These are phyloP conservation scores for Sechiopsis laciniata DNA, from an alignment of 306 rosid genomes.

Conservation along the genomic window DNA sequence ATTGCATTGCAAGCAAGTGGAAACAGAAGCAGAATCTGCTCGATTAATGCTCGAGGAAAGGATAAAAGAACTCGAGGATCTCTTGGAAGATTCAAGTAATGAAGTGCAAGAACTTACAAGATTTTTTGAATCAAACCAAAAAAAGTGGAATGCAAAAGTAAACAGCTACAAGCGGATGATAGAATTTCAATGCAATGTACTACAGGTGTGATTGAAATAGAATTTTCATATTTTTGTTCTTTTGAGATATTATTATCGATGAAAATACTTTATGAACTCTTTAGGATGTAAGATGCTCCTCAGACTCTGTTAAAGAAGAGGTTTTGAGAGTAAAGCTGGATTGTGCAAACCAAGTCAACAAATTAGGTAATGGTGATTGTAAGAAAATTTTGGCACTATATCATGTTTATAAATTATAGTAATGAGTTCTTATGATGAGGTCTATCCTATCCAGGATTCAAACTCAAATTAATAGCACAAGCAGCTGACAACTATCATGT, in stretches of 20 bases:
- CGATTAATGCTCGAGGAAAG: constrained; percentile 38
- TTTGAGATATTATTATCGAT: constrained; percentile 13
- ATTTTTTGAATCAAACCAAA: constrained; percentile 34
- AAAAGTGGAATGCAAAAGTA: constrained; percentile 52
- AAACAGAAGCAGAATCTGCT: constrained; percentile 32
- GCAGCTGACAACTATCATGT: no score
- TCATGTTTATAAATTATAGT: background rate
- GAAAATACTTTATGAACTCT: constrained; percentile 20
- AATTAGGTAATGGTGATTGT: constrained; percentile 43
- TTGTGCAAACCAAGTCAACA: constrained; percentile 49
- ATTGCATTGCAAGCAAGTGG: constrained; percentile 6
- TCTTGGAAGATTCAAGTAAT: constrained; percentile 41
- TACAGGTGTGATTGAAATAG: constrained; percentile 43
- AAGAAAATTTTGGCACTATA: background rate
- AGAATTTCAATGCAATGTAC: constrained; percentile 46
- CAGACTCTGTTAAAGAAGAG: constrained; percentile 60
- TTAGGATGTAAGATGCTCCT: constrained; percentile 54
- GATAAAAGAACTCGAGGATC: constrained; percentile 46
- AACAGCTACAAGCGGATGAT: constrained; percentile 30
- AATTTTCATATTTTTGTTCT: background rate
- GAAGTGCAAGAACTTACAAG: constrained; percentile 44
- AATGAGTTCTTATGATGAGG: no score
- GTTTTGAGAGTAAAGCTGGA: constrained; percentile 35
- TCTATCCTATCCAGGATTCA: no score
- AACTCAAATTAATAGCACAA: no score